Percentiles rank a stretch among this genome's conserved stretches.
These are phyloP conservation scores for Pterula multifida DNA, from an alignment of 1,284 basidiomycete species.

Conservation along the genomic window DNA sequence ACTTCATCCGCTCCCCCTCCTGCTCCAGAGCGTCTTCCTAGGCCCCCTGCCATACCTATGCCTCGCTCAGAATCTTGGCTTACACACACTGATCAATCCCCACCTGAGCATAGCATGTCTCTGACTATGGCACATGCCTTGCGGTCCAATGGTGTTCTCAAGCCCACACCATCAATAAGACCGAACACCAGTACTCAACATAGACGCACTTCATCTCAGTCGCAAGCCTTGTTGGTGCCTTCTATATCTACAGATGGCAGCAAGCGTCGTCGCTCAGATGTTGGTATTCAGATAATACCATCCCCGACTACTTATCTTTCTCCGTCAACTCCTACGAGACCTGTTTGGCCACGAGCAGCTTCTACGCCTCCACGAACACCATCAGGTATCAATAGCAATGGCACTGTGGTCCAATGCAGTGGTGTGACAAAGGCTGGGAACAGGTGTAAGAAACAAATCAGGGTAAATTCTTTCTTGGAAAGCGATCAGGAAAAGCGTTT, in stretches of 20 bases:
- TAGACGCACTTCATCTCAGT: constrained; percentile 13
- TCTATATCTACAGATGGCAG: constrained; percentile 2
- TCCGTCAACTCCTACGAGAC: constrained; percentile 3
- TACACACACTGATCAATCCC: constrained; percentile 4
- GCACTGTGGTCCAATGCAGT: constrained; percentile 35
- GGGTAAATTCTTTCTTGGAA: constrained; percentile 23
- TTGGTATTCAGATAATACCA: constrained; percentile 4
- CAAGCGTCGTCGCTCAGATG: constrained; percentile 6
- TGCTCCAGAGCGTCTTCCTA: constrained; percentile 18
- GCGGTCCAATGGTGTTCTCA: constrained; percentile 12
- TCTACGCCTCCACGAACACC: constrained; percentile 14
- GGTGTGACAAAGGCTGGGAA: constrained; percentile 55
- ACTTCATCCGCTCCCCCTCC: neutral
- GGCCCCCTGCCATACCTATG: constrained; percentile 26
- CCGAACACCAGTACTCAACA: constrained; percentile 13
- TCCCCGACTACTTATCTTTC: constrained; percentile 6
- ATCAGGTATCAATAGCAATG: constrained; percentile 7
- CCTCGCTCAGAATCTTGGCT: constrained; percentile 13
- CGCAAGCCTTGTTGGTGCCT: constrained; percentile 1
- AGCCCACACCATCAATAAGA: constrained; percentile 10
- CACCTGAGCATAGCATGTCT: constrained; percentile 21
- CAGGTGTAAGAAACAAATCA: constrained; percentile 51
- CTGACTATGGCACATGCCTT: constrained; percentile 54
- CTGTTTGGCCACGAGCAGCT: constrained; percentile 10
- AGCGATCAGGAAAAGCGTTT: constrained; percentile 33